These are phyloP conservation scores for Penicillium brevicompactum DNA, from an alignment of 2,329 filamentous ascomycete species.

Conservation along the genomic window DNA sequence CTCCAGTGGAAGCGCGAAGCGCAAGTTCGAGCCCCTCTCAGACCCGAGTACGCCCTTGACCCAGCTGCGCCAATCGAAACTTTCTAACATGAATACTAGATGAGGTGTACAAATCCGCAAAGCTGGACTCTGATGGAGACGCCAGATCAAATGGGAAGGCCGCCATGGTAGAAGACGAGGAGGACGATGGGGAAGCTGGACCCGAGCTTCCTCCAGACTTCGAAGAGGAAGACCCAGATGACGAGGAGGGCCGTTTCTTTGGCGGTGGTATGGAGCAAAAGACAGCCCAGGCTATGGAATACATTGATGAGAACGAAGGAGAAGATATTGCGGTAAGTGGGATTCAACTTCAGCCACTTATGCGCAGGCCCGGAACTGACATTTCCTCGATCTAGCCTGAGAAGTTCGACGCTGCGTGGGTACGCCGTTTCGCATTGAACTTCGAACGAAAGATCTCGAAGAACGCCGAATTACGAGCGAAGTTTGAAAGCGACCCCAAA, in stretches of 20 bases:
- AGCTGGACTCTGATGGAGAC: slow-evolving; percentile 54
- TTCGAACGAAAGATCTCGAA: slow-evolving; percentile 91
- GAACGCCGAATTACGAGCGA: slow-evolving; percentile 86
- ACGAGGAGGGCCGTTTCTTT: slow-evolving; percentile 94
- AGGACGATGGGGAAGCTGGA: slow-evolving; percentile 51
- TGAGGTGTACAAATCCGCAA: slow-evolving; percentile 63
- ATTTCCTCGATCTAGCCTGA: slow-evolving; percentile 52
- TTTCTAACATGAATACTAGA: slow-evolving; percentile 53
- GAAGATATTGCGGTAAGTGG: slow-evolving; percentile 48
- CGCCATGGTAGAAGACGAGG: slow-evolving; percentile 51
- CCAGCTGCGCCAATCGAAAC: slow-evolving; percentile 57
- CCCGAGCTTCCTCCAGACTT: slow-evolving; percentile 60
- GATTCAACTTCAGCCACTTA: not conserved
- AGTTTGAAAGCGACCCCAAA: slow-evolving; percentile 75
- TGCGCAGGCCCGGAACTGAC: slow-evolving; percentile 23
- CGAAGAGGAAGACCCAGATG: slow-evolving; percentile 64
- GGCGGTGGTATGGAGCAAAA: slow-evolving; percentile 83
- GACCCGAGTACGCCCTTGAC: slow-evolving; percentile 49
- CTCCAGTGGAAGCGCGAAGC: slow-evolving; percentile 52
- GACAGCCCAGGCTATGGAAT: slow-evolving; percentile 83
- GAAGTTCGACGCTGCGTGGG: slow-evolving; percentile 80
- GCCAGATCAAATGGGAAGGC: slow-evolving; percentile 50
- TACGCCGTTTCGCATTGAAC: slow-evolving; percentile 75
- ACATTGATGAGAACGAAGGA: slow-evolving; percentile 70
- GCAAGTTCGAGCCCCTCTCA: slow-evolving; percentile 59